Evolutionary conservation across 371 early-diverging fungal species (phyloP), one percentile per base, ranked within the genome.

Genomic region (Mucor lusitanicus): DNA sequence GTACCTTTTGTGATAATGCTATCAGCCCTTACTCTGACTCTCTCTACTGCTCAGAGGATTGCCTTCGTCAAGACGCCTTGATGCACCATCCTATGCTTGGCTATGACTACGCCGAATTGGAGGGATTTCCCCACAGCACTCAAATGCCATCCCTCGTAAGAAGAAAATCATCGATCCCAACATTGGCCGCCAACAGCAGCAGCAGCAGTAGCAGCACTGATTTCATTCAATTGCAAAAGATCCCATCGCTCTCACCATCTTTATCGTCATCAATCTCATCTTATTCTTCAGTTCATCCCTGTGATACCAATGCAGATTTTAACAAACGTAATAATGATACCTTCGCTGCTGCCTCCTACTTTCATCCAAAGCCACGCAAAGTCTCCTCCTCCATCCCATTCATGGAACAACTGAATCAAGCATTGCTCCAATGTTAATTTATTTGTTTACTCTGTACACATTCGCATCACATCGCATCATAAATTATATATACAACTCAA

Each of bases 1-100:
- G 76, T 63, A 76, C 76, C 13, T 76, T 62, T 30, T 76, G 76
- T 54, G 76, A 76, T 61, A 76, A 73, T 56, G 70, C 76, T 33
- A 67, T 76, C 35, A 70, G 60, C 23, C 48, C 68, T 28, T 65
- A 65, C 48, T 73, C 73, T 13, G 76, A 76, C 40, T 73, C 77
- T 13, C 61, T 76, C 12, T 76, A 76, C 59, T 76, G 77, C 61
- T 70, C 71, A 44, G 73, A 76, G 53, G 69, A 71, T 8, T 76
- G 77, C 40, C 54, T 76, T 5, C 37, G 73, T 23, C 62, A 68
- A 37, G 77, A 76, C 48, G 73, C 77, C 37, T 63, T 76, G 27
- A 73, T 58, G 32, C 73, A 76, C 42, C 77, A 76, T 50, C 77
- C 77, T 5, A 28, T 76, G 11, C 61, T 76, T 25, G 77, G 77